Conservation (phyloP, 176 grass and related monocot species). For the Tillandsia leiboldiana region DNA sequence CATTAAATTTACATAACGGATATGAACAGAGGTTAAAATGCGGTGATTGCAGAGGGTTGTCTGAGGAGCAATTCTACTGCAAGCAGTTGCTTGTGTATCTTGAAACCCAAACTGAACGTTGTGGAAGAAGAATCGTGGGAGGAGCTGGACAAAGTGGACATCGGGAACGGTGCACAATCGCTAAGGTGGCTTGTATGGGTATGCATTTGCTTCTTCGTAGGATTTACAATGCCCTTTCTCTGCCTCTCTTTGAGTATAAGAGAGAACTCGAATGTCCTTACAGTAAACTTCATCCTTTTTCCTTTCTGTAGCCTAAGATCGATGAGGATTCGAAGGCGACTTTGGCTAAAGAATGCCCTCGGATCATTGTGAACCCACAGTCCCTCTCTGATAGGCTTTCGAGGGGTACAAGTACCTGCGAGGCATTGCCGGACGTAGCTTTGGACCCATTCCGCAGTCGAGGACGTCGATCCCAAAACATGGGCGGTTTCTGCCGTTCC, state of each 20-base stretch:
- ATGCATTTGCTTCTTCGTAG: conserved; percentile 8
- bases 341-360: conserved; percentile 56
- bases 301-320: conserved; percentile 50
- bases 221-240: not conserved
- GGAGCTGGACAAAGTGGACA: conserved; percentile 62
- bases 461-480: conserved; percentile 73
- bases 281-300: conserved; percentile 1
- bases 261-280: not conserved
- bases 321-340: conserved; percentile 69
- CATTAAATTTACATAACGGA: conserved; percentile 12
- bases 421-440: conserved; percentile 49
- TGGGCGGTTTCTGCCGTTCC: conserved; percentile 52
- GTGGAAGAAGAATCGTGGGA: conserved; percentile 96
- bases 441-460: conserved; percentile 55
- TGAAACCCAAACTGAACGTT: conserved; percentile 78
- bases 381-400: conserved; percentile 22
- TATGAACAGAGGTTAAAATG: conserved; percentile 34
- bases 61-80: conserved; percentile 70
- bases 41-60: conserved; percentile 70
- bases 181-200: conserved; percentile 90
- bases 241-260: not conserved
- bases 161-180: conserved; percentile 57
- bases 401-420: conserved; percentile 48
- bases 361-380: conserved; percentile 61
- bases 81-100: conserved; percentile 52